A percentile compares a stretch with the other conserved stretches of the same genome.
These are phyloP conservation scores for Angomonas deanei DNA, from an alignment of 208 protist species.

Conservation along the genomic window DNA sequence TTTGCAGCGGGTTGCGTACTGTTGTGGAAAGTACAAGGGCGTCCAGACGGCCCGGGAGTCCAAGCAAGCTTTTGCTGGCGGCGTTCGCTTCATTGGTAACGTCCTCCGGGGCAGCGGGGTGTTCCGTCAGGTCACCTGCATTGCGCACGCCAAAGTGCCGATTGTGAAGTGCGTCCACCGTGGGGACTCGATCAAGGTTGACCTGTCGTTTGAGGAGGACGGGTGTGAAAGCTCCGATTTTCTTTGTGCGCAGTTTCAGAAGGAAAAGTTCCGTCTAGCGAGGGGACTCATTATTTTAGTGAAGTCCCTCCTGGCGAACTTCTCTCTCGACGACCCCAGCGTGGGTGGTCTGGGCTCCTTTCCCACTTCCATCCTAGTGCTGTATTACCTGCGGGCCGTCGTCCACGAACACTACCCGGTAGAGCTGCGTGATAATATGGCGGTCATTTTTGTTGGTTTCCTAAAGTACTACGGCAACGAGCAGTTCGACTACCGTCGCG, in stretches of 20 bases:
- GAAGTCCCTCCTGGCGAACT: constrained; percentile 57
- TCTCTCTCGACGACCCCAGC: constrained; percentile 67
- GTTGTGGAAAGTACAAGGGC: constrained; percentile 8
- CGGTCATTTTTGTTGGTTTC: constrained; percentile 55
- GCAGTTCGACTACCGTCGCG: constrained; percentile 46
- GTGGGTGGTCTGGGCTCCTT: constrained; percentile 82
- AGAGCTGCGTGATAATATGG: constrained; percentile 42
- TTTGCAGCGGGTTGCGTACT: constrained; percentile 7
- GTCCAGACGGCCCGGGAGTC: constrained; percentile 7
- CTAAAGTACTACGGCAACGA: constrained; percentile 66
- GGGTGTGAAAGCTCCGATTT: constrained; percentile 57
- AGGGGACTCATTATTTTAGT: constrained; percentile 72
- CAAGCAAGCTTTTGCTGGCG: constrained; percentile 10
- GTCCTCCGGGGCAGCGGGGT: constrained; percentile 27
- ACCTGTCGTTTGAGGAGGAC: constrained; percentile 68
- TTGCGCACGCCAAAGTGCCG: constrained; percentile 68
- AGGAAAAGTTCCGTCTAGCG: constrained; percentile 52
- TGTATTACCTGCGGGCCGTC: constrained; percentile 65
- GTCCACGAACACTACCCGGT: constrained; percentile 25
- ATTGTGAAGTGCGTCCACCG: constrained; percentile 78
- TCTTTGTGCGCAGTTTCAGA: constrained; percentile 60
- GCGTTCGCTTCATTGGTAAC: constrained; percentile 36
- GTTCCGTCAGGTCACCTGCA: constrained; percentile 35
- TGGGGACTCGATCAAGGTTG: constrained; percentile 31
- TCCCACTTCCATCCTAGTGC: constrained; percentile 68